Conservation (phyloP, 495 filamentous ascomycete species). For the Penicilliopsis zonata region DNA sequence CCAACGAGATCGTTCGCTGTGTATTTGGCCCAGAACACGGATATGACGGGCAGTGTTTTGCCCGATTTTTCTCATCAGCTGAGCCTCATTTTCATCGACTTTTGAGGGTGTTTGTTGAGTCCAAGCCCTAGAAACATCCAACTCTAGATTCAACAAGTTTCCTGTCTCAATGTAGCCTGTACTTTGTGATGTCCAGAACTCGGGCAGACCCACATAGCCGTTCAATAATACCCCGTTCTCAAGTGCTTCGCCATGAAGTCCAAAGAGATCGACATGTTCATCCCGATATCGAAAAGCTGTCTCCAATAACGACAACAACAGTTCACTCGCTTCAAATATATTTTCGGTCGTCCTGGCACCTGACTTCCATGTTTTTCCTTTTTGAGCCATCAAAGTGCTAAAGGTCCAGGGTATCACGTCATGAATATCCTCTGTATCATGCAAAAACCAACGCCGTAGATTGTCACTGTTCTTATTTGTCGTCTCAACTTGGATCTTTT, state of each 20-base stretch:
- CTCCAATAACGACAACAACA: constrained; percentile 59
- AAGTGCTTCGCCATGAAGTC: constrained; percentile 49
- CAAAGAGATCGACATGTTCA: constrained; percentile 54
- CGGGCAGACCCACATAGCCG: constrained; percentile 52
- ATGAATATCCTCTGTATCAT: constrained; percentile 61
- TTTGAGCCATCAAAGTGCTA: constrained; percentile 52
- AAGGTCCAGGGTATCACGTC: constrained; percentile 66
- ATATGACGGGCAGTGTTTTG: constrained; percentile 42
- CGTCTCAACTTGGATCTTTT: constrained; percentile 45
- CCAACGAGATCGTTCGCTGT: constrained; percentile 53
- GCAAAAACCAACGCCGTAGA: constrained; percentile 72
- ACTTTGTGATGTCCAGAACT: constrained; percentile 63
- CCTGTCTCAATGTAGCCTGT: constrained; percentile 35
- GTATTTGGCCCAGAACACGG: constrained; percentile 44
- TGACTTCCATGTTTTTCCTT: constrained; percentile 18
- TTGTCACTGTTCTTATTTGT: constrained; percentile 54
- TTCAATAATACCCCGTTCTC: constrained; percentile 54
- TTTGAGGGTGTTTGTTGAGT: constrained; percentile 19
- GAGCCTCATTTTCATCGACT: constrained; percentile 19
- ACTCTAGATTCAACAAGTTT: constrained; percentile 34
- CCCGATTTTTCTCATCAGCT: constrained; percentile 33
- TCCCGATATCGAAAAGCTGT: constrained; percentile 64
- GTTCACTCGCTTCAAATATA: constrained; percentile 65
- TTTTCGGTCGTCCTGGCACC: constrained; percentile 35
- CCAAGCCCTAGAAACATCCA: constrained; percentile 31